Evolutionary conservation across 2,329 filamentous ascomycete genomes (phyloP), one percentile per base, ranked within the genome.

Genomic region (Colletotrichum lentis): DNA sequence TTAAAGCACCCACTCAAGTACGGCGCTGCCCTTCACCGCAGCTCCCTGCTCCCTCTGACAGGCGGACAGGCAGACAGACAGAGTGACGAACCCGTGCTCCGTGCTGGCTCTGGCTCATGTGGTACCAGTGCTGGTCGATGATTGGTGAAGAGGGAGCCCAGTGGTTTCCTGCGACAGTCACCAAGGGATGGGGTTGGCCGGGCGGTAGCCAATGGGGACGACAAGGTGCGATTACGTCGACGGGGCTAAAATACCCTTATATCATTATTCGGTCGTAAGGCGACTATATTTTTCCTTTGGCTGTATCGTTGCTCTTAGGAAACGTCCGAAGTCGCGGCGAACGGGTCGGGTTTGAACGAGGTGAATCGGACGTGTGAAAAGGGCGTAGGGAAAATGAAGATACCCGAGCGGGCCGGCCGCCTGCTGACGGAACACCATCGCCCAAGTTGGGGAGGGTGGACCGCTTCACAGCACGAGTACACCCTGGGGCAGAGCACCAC

Each of bases 1-100:
- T 39, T 27, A 52, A 50, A 37, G 31, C 14, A 43, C 20, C 64
- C 63, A 62, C 64, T 63, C 53, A 58, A 35, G 37, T 37, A 53
- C 63, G 41, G 67, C 62, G 43, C 27, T 41, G 49, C 37, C 50
- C 49, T 63, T 67, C 57, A 62, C 66, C 64, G 62, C 69, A 64
- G 62, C 69, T 64, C 27, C 41, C 31, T 35, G 31, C 31, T 10
- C 57, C 49, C 53, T 60, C 57, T 64, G 63, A 49, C 22, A 61
- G 44, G 60, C 55, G 39, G 60, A 27, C 27, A 31, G 27, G 27
- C 24, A 27, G 63, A 43, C 20, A 60, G 50, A 37, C 57, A 54
- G 62, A 64, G 69, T 69, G 71, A 72, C 64, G 71, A 72, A 72
- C 71, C 59, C 55, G 53, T 71, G 69, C 64, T 44, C 61, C 58